Evolutionary conservation across 2,329 filamentous ascomycete genomes (phyloP), one percentile per base, ranked within the genome.

Genomic region (Arthroderma sp.): DNA sequence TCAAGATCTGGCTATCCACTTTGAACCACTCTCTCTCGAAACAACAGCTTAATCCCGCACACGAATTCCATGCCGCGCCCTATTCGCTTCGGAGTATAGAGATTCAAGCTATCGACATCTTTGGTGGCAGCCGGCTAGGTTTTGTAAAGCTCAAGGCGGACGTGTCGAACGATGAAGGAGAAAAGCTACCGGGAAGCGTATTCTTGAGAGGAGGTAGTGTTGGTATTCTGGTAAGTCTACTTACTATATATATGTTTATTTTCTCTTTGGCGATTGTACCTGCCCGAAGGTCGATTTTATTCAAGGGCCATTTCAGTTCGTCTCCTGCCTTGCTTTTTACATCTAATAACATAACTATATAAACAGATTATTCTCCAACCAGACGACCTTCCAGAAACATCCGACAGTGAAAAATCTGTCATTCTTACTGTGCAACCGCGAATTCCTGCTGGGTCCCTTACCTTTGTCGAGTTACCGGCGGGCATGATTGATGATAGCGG

Each of bases 141-240:
- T 79, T 78, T 51, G 53, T 78, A 41, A 78, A 78, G 51, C 52
- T 78, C 29, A 69, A 70, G 47, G 68, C 72, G 0, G 63, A 68
- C 6, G 66, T 79, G n/a, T 69, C 68, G 2, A 77, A 74, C 49
- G 64, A 68, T 8, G 39, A 63, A 6, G 71, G 68, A 4, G 69
- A 74, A 49, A 68, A 61, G 47, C 60, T 78, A 2, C 74, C 75
- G 1, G 75, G 74, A 1, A 69, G 70, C 39, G 69, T 78, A 2
- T 78, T 78, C 50, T 56, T 79, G 45, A 61, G 75, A 34, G 75
- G 75, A 6, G 74, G 73, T 2, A 76, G 72, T 58, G 73, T 78
- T 1, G 74, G 65, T 6, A 73, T 78, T 59, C 57, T 79, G 46
- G 72, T 74, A 57, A 53, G 64, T 29, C 4, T 34, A 10, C 38